Evolutionary conservation across 176 grass and related monocot species (phyloP).

Genomic region (Oropetium thomaeum): DNA sequence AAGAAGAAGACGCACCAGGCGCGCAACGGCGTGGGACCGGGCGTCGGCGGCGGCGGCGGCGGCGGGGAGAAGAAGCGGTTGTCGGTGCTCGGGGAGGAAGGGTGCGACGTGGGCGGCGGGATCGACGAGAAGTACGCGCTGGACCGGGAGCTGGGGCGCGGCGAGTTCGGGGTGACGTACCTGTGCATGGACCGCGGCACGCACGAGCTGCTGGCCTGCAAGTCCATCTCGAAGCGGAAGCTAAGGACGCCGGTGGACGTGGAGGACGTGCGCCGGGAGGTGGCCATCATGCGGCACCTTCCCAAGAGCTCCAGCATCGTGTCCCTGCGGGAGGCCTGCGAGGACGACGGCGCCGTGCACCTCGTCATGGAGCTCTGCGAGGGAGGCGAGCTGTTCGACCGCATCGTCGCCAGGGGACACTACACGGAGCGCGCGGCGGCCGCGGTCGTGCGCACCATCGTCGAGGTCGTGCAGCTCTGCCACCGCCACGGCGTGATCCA

Average conservation of each 20-base stretch:
- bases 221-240: constrained; percentile 99
- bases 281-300: constrained; percentile 98
- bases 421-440: constrained; percentile 96
- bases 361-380: constrained; percentile 99
- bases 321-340: constrained; percentile 83
- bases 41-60: background rate
- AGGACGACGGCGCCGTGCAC: constrained; percentile 96
- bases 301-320: constrained; percentile 84
- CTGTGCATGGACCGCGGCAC: constrained; percentile 83
- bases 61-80: constrained; percentile 52
- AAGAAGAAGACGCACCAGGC: constrained; percentile 68
- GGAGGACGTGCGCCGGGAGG: constrained; percentile 98
- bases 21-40: constrained; percentile 35
- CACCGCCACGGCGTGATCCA: constrained; percentile 97
- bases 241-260: constrained; percentile 95
- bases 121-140: constrained; percentile 96
- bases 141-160: constrained; percentile 89
- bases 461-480: constrained; percentile 99
- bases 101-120: constrained; percentile 50
- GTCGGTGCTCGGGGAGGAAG: constrained; percentile 65
- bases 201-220: constrained; percentile 86
- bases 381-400: constrained; percentile 93
- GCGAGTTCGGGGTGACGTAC: constrained; percentile 99
- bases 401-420: constrained; percentile 90
- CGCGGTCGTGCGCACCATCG: constrained; percentile 77